Base-by-base conservation (phyloP, 345 rosid genomes). In the Syzygium oleosum region DNA sequence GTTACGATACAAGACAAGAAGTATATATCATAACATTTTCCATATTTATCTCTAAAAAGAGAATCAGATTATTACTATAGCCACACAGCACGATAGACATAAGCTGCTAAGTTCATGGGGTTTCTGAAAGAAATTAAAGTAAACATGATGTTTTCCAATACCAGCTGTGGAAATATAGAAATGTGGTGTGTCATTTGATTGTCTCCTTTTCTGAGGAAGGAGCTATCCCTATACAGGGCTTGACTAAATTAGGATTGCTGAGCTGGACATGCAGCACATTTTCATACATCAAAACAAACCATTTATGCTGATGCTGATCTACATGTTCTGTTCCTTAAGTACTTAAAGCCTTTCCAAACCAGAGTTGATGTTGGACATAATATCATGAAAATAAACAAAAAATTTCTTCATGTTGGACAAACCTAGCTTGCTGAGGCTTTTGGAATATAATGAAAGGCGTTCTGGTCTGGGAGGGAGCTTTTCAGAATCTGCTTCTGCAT, bases 381-480 rank as follows among this genome's bases (percentile, higher is more conserved):
- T 23, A 54, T 19, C 85, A 43, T 58, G 87, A 52, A 88, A 49
- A 9, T 52, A 88, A 34, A 23, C 23, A 85, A 87, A n/a, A 46
- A 25, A 53, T 19, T 52, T 73, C 63, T 25, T 87, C 87, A 88
- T n/a, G 51, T 43, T 56, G 19, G 56, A 84, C 89, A 73, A 31
- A 96, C 99, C 99, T 90, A 92, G 87, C 86, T 77, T 86, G 87
- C 89, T 88, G 78, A 98, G 98, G 90, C 92, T 92, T 85, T 87
- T 85, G 0, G 96, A 93, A 93, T 96, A 98, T 12, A 86, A 87
- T 51, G 94, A 93, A 56, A 98, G 93, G 87, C 97, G 97, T 77
- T 91, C 94, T 43, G 93, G 94, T 90, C 93, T 91, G 54, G 95
- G 94, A 88, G 98, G 96, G 84, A 91, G 94, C 88, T 91, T 94